phyloP scores from a whole-genome alignment of 257 asterid species.

The Penstemon davidsonii region DNA sequence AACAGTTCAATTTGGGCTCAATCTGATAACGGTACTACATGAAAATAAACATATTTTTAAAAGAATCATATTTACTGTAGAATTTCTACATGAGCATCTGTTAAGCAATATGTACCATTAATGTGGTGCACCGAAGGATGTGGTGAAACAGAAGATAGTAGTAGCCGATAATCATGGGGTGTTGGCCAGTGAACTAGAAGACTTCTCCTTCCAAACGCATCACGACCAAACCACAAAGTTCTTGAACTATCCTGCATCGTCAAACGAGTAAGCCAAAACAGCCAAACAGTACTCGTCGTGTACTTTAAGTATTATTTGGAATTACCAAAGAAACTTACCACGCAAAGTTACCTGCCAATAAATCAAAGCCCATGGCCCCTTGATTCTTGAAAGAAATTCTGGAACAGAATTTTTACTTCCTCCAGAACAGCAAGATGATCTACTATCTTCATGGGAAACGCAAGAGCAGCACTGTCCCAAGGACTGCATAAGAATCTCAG shows the following conservation, averaged over 20 bases:
- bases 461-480: slow-evolving; percentile 62
- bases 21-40: neutral
- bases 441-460: slow-evolving; percentile 40
- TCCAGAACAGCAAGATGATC: slow-evolving; percentile 40
- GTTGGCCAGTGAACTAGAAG: slow-evolving; percentile 98
- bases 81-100: neutral
- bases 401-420: slow-evolving; percentile 52
- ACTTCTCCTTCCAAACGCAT: slow-evolving; percentile 96
- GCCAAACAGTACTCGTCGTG: slow-evolving; percentile 13
- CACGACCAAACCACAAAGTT: slow-evolving; percentile 95
- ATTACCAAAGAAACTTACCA: slow-evolving; percentile 70
- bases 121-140: slow-evolving; percentile 40
- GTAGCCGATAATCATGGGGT: slow-evolving; percentile 62
- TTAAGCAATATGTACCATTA: slow-evolving; percentile 46
- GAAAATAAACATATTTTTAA: neutral
- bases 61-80: neutral
- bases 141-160: slow-evolving; percentile 91
- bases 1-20: neutral
- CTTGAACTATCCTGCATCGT: slow-evolving; percentile 69
- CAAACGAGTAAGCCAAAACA: slow-evolving; percentile 32
- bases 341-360: slow-evolving; percentile 96
- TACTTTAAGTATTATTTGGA: slow-evolving; percentile 23
- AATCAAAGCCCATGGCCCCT: slow-evolving; percentile 95
- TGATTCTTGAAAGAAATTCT: slow-evolving; percentile 74
- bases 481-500: slow-evolving; percentile 74